Base-by-base conservation (phyloP, 352 stramenopile species). In the Globisporangium splendens region DNA sequence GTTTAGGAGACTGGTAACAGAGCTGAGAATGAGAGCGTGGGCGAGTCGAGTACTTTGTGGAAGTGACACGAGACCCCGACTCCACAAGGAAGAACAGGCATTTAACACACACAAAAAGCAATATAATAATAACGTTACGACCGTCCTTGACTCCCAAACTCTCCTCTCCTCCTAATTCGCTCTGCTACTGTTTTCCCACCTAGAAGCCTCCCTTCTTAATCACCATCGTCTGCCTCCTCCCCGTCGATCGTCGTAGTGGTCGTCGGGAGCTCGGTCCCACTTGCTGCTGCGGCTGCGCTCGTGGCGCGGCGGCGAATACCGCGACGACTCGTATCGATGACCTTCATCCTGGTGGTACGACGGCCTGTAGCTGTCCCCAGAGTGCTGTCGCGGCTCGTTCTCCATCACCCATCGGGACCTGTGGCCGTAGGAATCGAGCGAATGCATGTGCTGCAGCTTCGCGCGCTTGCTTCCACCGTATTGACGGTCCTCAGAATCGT, bases 371-470 rank as follows among this genome's bases (percentile, higher is more conserved):
- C 24, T 41, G 39, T 46, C 54, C n/a, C 50, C 55, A 46, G 31
- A 46, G 18, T 47, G 46, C 65, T 68, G 59, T 63, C 46, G 41
- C 62, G 53, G 28, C 28, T 70, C 69, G 10, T 58, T 67, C 43
- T 35, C 28, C 28, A 35, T 35, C 5, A 4, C 5, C 28, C 28
- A 35, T 4, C 28, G 28, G 3, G 28, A 35, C 7, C 28, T 6
- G 28, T 35, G 5, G 5, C 28, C 28, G 5, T 35, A 35, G 3
- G 65, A 65, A 35, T 79, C 79, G 61, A 83, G 63, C 49, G 77
- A 88, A 56, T 88, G 77, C 46, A 79, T 73, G 41, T 91, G 81
- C 42, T 83, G 59, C 28, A 91, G 66, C 61, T 84, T 85, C 5
- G 75, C 62, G 8, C 81, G 71, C 68, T 91, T 91, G 42, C 48